Percentiles rank a stretch among this genome's conserved stretches.
phyloP scores from a whole-genome alignment of 2,329 filamentous ascomycete genomes.

The Whalleya microplaca region DNA sequence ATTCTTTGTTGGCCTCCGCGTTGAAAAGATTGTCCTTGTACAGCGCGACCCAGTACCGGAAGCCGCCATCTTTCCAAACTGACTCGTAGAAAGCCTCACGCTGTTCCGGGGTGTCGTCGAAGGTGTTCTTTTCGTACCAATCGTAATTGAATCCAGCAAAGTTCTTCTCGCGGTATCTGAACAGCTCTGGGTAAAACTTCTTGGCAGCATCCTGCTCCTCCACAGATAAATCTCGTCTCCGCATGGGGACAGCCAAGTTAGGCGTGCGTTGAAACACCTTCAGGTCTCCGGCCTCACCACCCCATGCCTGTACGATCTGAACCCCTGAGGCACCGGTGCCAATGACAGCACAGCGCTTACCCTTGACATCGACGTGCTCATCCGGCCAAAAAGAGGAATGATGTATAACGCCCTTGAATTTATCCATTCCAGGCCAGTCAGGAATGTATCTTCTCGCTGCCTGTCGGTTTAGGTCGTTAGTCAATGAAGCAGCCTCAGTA shows the following conservation, averaged over 20 bases:
- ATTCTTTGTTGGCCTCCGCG: constrained; percentile 52
- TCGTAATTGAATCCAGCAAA: constrained; percentile 65
- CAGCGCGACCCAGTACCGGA: constrained; percentile 55
- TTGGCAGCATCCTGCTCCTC: constrained; percentile 55
- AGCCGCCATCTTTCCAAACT: constrained; percentile 56
- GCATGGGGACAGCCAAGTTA: constrained; percentile 67
- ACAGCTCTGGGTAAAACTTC: constrained; percentile 53
- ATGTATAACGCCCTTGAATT: constrained; percentile 62
- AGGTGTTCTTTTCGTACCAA: constrained; percentile 56
- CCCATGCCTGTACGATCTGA: constrained; percentile 65
- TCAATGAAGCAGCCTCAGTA: too few species aligned
- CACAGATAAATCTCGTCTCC: constrained; percentile 49
- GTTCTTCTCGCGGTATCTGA: constrained; percentile 52
- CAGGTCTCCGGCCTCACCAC: constrained; percentile 54
- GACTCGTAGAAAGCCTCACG: constrained; percentile 53
- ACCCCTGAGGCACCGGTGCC: constrained; percentile 68
- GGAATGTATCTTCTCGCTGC: constrained; percentile 65
- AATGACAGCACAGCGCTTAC: constrained; percentile 64
- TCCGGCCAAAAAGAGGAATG: constrained; percentile 67
- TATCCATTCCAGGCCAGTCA: constrained; percentile 61
- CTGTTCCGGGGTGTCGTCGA: constrained; percentile 55
- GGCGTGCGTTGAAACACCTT: constrained; percentile 70
- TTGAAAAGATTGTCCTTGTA: constrained; percentile 57
- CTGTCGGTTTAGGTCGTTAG: constrained; percentile 25
- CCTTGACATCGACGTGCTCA: constrained; percentile 56